These are phyloP conservation scores for Ramaria sp. DNA, from an alignment of 768 basidiomycete genomes.

Conservation along the genomic window DNA sequence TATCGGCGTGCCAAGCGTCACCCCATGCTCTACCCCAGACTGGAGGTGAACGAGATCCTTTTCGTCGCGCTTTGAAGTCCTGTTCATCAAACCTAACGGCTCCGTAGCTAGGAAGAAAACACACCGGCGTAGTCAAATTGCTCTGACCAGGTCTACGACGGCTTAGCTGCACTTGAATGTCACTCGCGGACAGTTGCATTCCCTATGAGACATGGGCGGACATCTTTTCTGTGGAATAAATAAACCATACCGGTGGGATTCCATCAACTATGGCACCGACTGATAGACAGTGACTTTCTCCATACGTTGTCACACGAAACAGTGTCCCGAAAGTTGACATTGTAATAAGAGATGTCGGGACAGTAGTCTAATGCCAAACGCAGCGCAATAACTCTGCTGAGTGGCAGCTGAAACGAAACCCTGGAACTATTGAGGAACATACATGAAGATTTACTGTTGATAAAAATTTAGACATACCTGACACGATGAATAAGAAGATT, in stretches of 20 bases:
- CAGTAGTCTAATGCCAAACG: background rate
- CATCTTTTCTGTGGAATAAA: background rate
- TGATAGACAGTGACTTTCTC: slow-evolving; percentile 94
- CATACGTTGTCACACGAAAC: slow-evolving; percentile 94
- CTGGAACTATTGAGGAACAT: no score
- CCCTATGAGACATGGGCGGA: slow-evolving; percentile 42
- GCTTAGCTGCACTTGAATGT: slow-evolving; percentile 86
- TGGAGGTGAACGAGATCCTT: slow-evolving; percentile 91
- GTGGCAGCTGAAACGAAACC: no score
- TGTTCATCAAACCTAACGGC: background rate
- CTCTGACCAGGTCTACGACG: slow-evolving; percentile 92
- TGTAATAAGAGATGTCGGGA: background rate
- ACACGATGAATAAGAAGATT: no score
- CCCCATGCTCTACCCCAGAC: slow-evolving; percentile 86
- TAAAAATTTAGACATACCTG: no score
- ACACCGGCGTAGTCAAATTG: slow-evolving; percentile 88
- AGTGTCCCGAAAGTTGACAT: slow-evolving; percentile 94
- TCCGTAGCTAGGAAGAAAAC: slow-evolving; percentile 20
- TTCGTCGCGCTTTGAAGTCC: slow-evolving; percentile 67
- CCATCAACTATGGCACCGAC: slow-evolving; percentile 98
- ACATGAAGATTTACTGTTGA: no score
- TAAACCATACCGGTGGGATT: slow-evolving; percentile 75
- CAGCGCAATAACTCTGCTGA: no score
- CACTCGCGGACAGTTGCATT: slow-evolving; percentile 61
- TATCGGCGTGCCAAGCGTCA: slow-evolving; percentile 96